Base-by-base conservation (phyloP, 2,329 filamentous ascomycete genomes). In the Verticillium longisporum region DNA sequence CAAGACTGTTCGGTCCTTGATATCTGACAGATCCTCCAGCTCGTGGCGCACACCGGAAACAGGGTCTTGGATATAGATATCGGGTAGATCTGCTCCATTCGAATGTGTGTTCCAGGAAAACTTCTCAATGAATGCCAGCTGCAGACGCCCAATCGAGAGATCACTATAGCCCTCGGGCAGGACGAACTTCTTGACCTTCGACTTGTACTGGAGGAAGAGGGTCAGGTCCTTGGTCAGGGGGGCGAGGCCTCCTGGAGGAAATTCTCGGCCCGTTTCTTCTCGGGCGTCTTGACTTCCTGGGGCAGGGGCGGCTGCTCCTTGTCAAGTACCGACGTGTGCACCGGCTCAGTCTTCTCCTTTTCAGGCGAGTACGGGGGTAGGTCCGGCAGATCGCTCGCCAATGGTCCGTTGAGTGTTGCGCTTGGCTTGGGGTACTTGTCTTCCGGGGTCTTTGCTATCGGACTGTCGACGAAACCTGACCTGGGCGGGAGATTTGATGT, bases 101-200 rank as follows among this genome's bases (percentile, higher is more conserved):
- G 92, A 89, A 68, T 98, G 93, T 1, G 94, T 97, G 68, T 97
- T 98, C 93, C 96, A 99, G 0, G 94, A 95, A 71, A 99, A 99
- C 72, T 97, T 99, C 68, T 99, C 95, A 68, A 99, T 99, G 68
- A 99, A 99, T 1, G 95, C 94, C 33, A 99, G 83, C 73, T 99
- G 94, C 61, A 99, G 76, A 31, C 93, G 86, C 1, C 92, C 92
- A 62, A 97, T 88, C 2, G 91, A 94, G 11, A 99, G 81, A 64
- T 94, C 92, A 36, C 88, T 87, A 66, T 88, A 88, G 1, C 94
- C 94, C 72, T 96, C 92, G 0, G 91, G 79, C 37, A 98, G 83
- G 15, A 97, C 87, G 71, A 96, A 96, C 73, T 98, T 98, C 77
- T 97, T 98, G 68, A 98, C 93, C 72, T 95, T 95, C 68, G 90